Conservation (phyloP, 257 asterid species). For the Solanum sparsipilum region DNA sequence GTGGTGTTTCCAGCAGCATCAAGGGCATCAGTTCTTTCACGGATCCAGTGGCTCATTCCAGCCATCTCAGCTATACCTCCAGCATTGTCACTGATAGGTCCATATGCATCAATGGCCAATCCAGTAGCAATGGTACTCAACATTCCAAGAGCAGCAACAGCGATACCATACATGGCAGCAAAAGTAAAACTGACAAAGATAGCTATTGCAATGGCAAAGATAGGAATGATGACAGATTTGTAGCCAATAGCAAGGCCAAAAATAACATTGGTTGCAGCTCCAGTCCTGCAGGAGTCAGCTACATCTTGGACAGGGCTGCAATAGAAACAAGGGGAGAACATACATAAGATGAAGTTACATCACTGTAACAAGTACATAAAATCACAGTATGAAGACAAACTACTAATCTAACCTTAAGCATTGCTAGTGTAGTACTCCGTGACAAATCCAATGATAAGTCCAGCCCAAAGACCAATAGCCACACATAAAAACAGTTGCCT, state of each 20-base stretch:
- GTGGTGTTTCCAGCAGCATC: conserved; percentile 95
- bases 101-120: conserved; percentile 63
- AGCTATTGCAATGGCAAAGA: conserved; percentile 30
- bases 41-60: conserved; percentile 80
- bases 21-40: conserved; percentile 90
- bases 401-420: conserved; percentile 38
- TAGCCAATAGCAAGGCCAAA: background rate
- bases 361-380: background rate
- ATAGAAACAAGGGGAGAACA: background rate
- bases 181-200: conserved; percentile 71
- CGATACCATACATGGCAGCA: conserved; percentile 79
- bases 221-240: background rate
- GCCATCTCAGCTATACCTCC: conserved; percentile 42
- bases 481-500: conserved; percentile 83
- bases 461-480: conserved; percentile 69
- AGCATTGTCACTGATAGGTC: conserved; percentile 84
- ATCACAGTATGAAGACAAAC: background rate
- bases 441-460: background rate
- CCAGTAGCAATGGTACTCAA: conserved; percentile 1
- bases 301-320: conserved; percentile 46
- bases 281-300: background rate
- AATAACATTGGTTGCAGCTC: background rate
- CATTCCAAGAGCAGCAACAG: conserved; percentile 3
- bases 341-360: background rate
- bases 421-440: background rate